These are phyloP conservation scores for Pelargonium nanum DNA, from an alignment of 345 rosid species.

Conservation along the genomic window DNA sequence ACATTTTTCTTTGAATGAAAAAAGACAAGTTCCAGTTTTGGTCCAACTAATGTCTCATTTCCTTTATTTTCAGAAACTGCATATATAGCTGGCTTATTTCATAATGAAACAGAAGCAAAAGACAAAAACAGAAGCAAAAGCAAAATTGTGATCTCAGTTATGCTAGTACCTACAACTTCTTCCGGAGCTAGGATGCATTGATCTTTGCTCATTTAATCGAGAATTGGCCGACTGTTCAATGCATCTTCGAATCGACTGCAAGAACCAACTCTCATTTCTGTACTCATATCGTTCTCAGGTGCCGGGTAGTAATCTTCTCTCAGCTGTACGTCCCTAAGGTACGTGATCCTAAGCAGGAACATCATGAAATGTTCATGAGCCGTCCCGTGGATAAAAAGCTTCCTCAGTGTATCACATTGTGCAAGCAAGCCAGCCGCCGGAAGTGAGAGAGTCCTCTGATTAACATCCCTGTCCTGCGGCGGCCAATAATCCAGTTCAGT, in stretches of 20 bases:
- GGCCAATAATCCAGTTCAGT: constrained; percentile 84
- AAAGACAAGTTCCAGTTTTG: no score
- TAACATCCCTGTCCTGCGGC: constrained; percentile 78
- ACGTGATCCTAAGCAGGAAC: constrained; percentile 42
- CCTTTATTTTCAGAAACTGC: no score
- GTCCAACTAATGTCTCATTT: background rate
- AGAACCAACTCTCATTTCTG: constrained; percentile 79
- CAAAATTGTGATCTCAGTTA: background rate
- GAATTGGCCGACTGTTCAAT: constrained; percentile 44
- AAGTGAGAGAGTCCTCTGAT: constrained; percentile 69
- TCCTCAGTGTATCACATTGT: constrained; percentile 51
- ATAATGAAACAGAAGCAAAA: background rate
- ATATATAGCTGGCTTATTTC: background rate
- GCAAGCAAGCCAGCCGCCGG: constrained; percentile 63
- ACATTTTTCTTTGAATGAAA: no score
- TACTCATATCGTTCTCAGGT: constrained; percentile 77
- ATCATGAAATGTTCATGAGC: constrained; percentile 89
- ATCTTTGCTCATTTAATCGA: constrained; percentile 26
- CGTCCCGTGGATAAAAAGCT: constrained; percentile 88
- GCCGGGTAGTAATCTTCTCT: constrained; percentile 92
- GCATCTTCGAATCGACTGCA: constrained; percentile 82
- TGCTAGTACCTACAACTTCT: no score
- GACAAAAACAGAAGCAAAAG: background rate
- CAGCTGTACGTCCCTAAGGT: constrained; percentile 77
- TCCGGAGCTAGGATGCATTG: no score